Base-by-base conservation (phyloP, 306 rosid genomes). In the Leucaena leucocephala region DNA sequence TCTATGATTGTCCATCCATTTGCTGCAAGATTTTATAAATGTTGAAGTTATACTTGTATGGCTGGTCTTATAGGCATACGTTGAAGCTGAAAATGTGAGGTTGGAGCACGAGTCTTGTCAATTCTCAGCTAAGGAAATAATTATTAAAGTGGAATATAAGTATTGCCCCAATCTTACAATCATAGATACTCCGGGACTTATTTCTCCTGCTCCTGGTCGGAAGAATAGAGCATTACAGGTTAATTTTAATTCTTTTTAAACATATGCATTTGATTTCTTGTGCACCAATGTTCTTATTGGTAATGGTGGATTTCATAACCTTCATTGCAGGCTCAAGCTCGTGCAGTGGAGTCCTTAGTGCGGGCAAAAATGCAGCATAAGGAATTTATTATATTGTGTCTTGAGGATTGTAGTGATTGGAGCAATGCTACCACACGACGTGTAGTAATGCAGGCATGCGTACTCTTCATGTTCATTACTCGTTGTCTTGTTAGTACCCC, bases 331-430 rank as follows among this genome's bases (percentile, higher is more conserved):
- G 89, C 84, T 14, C 99, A 93, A 72, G 97, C 91, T 36, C 94
- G 97, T 45, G 98, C 99, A 4, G 97, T 93, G 2, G 97, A 95
- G 83, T 90, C 97, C 0, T 86, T 93, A 0, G 98, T 95, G 4
- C 89, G 94, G 39, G 91, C 94, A 1, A 95, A 95, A 85, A 91
- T 95, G 99, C 98, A 93, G 84, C 98, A 95, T 80, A 95, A 86
- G 87, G 97, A 95, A 82, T 90, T 92, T 57, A 90, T 95, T 68
- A 92, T 95, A 67, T 76, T 93, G 79, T 95, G 99, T 74, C 99
- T 95, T 65, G 99, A 95, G 82, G 98, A 92, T 78, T 91, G 91
- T 52, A 88, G 97, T 82, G 99, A 95, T 82, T 95, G 98, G 99
- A 95, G 94, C 78, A 95, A 93, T 76, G 97, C 98, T 0, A 93